phyloP scores from a whole-genome alignment of 352 stramenopile species.

The Phytopythium kandeliae region DNA sequence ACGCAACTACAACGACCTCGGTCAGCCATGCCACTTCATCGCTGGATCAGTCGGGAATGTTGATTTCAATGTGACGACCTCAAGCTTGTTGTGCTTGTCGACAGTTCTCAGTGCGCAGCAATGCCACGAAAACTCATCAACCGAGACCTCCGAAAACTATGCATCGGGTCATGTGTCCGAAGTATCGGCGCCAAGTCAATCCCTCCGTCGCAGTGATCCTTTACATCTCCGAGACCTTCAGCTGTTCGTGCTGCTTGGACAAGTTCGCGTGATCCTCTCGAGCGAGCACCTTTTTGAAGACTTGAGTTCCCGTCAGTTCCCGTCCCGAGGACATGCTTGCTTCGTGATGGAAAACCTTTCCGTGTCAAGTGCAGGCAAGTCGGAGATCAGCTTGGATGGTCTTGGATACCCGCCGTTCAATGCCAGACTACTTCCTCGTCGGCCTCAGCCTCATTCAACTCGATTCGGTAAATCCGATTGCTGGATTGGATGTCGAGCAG shows the following conservation, averaged over 20 bases:
- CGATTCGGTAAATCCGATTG: conserved; percentile 33
- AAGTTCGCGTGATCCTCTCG: conserved; percentile 49
- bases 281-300: conserved; percentile 28
- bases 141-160: not conserved
- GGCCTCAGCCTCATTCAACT: conserved; percentile 34
- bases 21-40: conserved; percentile 19
- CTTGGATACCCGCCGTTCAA: conserved; percentile 78
- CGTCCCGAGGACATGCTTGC: conserved; percentile 18
- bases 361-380: conserved; percentile 31
- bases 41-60: conserved; percentile 38
- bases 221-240: conserved; percentile 13
- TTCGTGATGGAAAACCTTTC: conserved; percentile 48
- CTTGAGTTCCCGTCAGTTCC: conserved; percentile 10
- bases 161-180: not conserved
- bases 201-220: not conserved
- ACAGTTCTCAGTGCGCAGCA: conserved; percentile 12
- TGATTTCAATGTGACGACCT: conserved; percentile 40
- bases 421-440: conserved; percentile 49
- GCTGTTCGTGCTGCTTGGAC: conserved; percentile 37
- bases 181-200: not conserved
- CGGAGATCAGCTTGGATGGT: conserved; percentile 58
- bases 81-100: conserved; percentile 35
- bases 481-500: conserved; percentile 35
- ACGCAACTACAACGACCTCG: conserved; percentile 40
- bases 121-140: not conserved